Base-by-base conservation (phyloP, 306 rosid species). In the Quercus mongolica region DNA sequence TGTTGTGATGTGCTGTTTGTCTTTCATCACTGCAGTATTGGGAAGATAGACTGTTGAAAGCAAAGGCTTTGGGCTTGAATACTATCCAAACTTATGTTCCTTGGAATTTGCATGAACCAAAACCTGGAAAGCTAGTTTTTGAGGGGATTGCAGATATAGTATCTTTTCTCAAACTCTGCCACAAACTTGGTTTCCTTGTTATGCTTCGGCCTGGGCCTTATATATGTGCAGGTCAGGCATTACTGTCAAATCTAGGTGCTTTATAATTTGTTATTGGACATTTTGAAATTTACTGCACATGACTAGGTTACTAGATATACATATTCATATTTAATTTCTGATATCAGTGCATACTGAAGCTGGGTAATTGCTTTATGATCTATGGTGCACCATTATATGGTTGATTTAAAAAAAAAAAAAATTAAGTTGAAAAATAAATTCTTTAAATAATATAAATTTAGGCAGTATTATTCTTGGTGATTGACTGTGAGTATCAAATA, bases 161-260 rank as follows among this genome's bases (percentile, higher is more conserved):
- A 71, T 80, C 92, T 49, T 92, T 84, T 89, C 86, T 95, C 74
- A 88, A 90, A 71, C 94, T 90, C 73, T 91, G 97, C 85, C 92
- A 92, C 90, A 91, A 87, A 84, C 95, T 84, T 19, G 89, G 79
- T 76, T 83, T 95, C 30, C 82, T 87, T 35, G 99, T 95, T 76
- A 90, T 91, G 97, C 91, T 95, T 78, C 86, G 99, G 78, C 74
- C 97, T 7, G 99, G 99, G 68, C 99, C 99, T 79, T 95, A 94
- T 79, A 86, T 92, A 74, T 92, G 99, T 72, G 97, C 79, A 87
- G 99, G 98, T 91, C 75, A 78, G 86, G 83, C 74, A 35, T 63
- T 65, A 80, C 31, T 77, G 75, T 57, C 55, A 44, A 72, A 77
- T 76, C 54, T 59, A 62, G 19, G 52, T 59, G 21, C 71, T 76